A percentile compares a stretch with the other conserved stretches of the same genome.
phyloP scores from a whole-genome alignment of 2,329 filamentous ascomycete genomes.

The Xylariaceae sp. region DNA sequence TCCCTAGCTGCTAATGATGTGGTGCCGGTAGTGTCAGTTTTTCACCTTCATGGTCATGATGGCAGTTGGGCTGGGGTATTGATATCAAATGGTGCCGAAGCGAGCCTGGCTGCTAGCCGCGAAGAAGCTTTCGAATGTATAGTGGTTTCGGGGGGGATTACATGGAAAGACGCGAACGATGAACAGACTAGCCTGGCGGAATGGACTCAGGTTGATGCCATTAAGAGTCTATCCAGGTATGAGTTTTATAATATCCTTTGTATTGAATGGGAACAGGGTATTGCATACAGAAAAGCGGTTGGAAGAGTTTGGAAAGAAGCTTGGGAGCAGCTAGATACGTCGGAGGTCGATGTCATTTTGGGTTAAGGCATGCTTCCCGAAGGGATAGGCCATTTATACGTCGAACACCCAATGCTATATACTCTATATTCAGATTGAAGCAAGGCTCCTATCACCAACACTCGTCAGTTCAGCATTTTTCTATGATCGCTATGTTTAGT shows the following conservation, averaged over 20 bases:
- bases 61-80: too few species aligned
- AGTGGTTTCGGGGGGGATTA: not conserved
- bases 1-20: too few species aligned
- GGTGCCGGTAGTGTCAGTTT: too few species aligned
- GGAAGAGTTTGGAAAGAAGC: slow-evolving; percentile 6
- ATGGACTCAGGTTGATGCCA: not conserved
- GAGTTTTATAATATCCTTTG: slow-evolving; percentile 14
- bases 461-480: too few species aligned
- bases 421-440: too few species aligned
- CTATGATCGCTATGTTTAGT: too few species aligned
- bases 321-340: slow-evolving; percentile 5
- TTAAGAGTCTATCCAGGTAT: not conserved
- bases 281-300: slow-evolving; percentile 14
- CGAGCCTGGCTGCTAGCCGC: too few species aligned
- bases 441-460: too few species aligned
- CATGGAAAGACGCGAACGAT: not conserved
- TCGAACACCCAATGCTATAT: too few species aligned
- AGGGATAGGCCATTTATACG: too few species aligned
- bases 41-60: too few species aligned
- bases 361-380: not conserved
- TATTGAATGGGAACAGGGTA: slow-evolving; percentile 1
- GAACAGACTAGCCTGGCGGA: not conserved
- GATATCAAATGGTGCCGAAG: too few species aligned
- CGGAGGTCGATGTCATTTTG: not conserved
- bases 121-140: not conserved